Evolutionary conservation across 2,329 filamentous ascomycete species (phyloP).

Genomic region (Orbilia quercus): DNA sequence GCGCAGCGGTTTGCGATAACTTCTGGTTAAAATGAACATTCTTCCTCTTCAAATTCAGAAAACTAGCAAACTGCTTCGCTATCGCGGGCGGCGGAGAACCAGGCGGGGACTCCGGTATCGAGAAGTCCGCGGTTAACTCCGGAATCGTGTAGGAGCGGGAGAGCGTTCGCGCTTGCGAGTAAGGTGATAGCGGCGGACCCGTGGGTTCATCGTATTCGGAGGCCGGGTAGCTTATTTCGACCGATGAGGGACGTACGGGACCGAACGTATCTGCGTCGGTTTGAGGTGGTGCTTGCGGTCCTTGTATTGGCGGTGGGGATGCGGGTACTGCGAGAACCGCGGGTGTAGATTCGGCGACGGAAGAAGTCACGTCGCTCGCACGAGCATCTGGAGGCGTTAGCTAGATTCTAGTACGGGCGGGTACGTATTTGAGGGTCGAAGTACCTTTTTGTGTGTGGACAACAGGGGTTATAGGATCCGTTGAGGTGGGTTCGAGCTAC

Average conservation of each 20-base stretch:
- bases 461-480: constrained; percentile 17
- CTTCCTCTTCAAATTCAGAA: constrained; percentile 80
- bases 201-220: constrained; percentile 58
- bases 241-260: constrained; percentile 55
- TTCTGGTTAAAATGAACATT: constrained; percentile 82
- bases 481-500: constrained; percentile 26
- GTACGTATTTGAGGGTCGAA: no score
- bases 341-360: constrained; percentile 64
- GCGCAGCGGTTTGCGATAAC: constrained; percentile 73
- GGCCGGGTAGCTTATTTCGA: constrained; percentile 51
- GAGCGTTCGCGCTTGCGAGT: constrained; percentile 73
- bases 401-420: constrained; percentile 3
- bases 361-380: constrained; percentile 61
- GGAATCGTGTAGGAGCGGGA: constrained; percentile 80
- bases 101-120: constrained; percentile 78
- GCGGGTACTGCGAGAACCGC: constrained; percentile 59
- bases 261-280: constrained; percentile 51
- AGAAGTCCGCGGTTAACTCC: constrained; percentile 72
- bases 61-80: constrained; percentile 77
- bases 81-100: constrained; percentile 69
- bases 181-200: constrained; percentile 71
- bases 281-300: constrained; percentile 26
- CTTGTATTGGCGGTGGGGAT: constrained; percentile 44
- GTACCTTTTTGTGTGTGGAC: constrained; percentile 34
- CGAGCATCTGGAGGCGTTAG: constrained; percentile 57